Base-by-base conservation (phyloP, 768 basidiomycete species). In the Mycena olivaceomarginata region DNA sequence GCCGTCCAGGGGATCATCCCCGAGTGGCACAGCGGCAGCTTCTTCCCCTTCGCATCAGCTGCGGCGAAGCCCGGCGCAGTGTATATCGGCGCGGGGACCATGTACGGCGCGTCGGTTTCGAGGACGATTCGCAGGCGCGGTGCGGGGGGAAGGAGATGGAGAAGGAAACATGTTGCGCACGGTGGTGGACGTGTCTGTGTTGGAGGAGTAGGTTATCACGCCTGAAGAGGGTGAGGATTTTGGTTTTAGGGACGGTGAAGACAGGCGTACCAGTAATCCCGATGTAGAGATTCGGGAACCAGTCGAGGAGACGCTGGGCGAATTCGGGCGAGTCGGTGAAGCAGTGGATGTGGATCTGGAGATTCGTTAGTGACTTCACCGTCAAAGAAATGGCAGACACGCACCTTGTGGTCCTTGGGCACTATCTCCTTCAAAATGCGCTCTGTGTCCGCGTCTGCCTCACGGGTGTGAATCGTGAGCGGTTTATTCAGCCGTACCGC, bases 1-100 rank as follows among this genome's bases (percentile, higher is more conserved):
- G 96, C 95, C 0, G 94, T 94, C 95, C 95, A 97, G 0, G 96
- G 96, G 1, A 97, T 90, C 94, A 97, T 96, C 0, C 92, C 95
- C 0, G 92, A 92, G 80, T 96, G 95, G 70, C 90, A 95, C 10
- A 97, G 82, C 0, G 96, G 94, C 0, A 97, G 83, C 77, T 90
- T 88, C 77, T 90, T 91, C 4, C 93, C 92, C 78, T 92, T 92
- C 25, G 90, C 83, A 0, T 80, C 84, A 1, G 90, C 88, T 0
- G 56, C 25, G 39, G 74, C 63, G 48, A 79, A 69, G 31, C 40
- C 25, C 2, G 95, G 84, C 0, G 92, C 87, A 3, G 85, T 82
- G 81, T 95, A 96, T 20, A 97, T 83, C 74, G 94, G 97, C 0
- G 91, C 87, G 0, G 96, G 96, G 0, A 94, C 89, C 96, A 97